Evolutionary conservation across 2,329 filamentous ascomycete species (phyloP).

Genomic region (Capronia americana): DNA sequence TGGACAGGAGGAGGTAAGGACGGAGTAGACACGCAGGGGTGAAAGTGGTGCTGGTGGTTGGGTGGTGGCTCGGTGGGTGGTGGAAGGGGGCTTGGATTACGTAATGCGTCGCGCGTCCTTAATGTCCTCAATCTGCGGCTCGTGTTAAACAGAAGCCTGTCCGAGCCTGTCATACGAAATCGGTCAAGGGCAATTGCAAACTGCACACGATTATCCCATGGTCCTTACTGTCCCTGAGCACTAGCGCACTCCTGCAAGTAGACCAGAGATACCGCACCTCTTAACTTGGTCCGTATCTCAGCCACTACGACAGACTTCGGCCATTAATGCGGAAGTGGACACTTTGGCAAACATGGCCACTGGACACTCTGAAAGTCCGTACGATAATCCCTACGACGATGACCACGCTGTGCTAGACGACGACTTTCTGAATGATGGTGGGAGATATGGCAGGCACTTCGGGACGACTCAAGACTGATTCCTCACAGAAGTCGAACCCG

Average conservation of each 20-base stretch:
- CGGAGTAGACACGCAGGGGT: background rate
- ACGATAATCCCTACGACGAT: constrained; percentile 36
- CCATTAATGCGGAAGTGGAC: constrained; percentile 12
- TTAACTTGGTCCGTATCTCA: background rate
- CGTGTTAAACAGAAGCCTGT: background rate
- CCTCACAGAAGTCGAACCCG: constrained; percentile 81
- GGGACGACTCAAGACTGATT: constrained; percentile 75
- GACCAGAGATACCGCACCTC: background rate
- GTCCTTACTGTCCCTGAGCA: background rate
- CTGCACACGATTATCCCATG: background rate
- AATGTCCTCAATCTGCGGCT: background rate
- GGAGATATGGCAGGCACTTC: constrained; percentile 55
- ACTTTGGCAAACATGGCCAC: constrained; percentile 44
- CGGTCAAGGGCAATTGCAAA: background rate
- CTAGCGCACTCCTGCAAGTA: background rate
- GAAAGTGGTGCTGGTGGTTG: background rate
- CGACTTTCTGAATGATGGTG: constrained; percentile 51
- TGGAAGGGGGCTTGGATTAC: constrained; percentile 2
- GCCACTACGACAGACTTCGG: background rate
- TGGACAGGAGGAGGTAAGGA: no score
- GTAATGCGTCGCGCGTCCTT: constrained; percentile 6
- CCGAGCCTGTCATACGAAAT: constrained; percentile 1
- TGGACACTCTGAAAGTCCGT: constrained; percentile 28
- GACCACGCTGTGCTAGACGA: constrained; percentile 41
- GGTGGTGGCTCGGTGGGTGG: background rate